Base-by-base conservation (phyloP, 495 filamentous ascomycete genomes). In the Penicillium pulvis region DNA sequence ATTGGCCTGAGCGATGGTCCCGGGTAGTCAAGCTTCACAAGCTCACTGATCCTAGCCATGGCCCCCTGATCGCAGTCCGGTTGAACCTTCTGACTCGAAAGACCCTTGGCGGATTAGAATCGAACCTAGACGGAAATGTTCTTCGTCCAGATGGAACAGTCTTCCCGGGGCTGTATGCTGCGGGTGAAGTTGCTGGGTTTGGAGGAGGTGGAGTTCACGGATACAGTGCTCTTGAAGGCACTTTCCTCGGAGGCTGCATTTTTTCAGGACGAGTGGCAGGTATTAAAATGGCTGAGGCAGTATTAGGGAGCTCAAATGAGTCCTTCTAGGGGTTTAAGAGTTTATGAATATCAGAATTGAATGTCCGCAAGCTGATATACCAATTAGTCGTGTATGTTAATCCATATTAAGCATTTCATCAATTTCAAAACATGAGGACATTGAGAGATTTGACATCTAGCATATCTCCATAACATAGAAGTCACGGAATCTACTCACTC, bases 401-500 rank as follows among this genome's bases (percentile, higher is more conserved):
- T 41, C 7, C 11, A 17, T 41, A 41, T n/a, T 41, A 16, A 17
- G 5, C 2, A n/a, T 41, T n/a, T n/a, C 16, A 17, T 41, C 16
- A n/a, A 6, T 17, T 6, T 41, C 10, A 36, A 3, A 0, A 36
- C 33, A 36, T 11, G 31, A 12, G 33, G 28, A 28, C 4, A 28
- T 7, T 5, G 6, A 28, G 28, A 28, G 28, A 28, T 28, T 28
- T 28, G 6, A 28, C 28, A 28, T 0, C 3, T 3, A 1, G 28
- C 28, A 4, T 28, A 2, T 81, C 83, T 23, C 2, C 20, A 23
- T 2, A 23, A 23, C 20, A 23, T 23, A 23, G 20, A 23, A 23
- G 2, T 23, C 2, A 23, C 20, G 2, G 1, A 23, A 2, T 23
- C 1, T 23, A 1, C 2, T 23, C 1, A 23, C 20, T 23, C 20